These are phyloP conservation scores for Leptodermis oblonga DNA, from an alignment of 257 asterid species.

Conservation along the genomic window DNA sequence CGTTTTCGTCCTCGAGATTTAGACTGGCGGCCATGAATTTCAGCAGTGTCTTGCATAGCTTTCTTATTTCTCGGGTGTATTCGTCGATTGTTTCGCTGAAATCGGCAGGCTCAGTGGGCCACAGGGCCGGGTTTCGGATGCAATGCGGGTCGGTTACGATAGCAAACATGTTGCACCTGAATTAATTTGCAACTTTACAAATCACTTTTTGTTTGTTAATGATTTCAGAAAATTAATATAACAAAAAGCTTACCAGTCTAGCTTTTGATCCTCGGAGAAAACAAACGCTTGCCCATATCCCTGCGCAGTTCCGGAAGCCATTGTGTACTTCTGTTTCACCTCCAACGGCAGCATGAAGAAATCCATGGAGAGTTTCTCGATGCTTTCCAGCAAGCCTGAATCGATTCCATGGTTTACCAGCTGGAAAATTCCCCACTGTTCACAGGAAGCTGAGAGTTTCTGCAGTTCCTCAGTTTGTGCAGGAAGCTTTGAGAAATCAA, in stretches of 20 bases:
- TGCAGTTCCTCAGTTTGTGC: neutral
- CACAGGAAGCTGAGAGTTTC: neutral
- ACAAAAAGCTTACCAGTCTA: no score
- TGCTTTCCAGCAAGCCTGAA: neutral
- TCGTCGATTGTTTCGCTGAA: no score
- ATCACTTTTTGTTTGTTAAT: no score
- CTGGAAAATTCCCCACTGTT: neutral
- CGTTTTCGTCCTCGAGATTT: no score
- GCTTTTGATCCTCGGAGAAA: neutral
- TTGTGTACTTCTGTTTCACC: neutral
- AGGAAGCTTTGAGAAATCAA: neutral
- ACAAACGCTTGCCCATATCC: neutral
- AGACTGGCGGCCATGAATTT: no score
- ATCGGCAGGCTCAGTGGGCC: no score
- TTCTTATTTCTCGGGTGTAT: no score
- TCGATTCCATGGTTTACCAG: neutral
- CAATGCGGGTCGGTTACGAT: neutral
- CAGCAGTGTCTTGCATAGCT: no score
- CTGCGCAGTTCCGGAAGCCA: neutral
- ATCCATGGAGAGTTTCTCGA: neutral
- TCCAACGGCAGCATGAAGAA: neutral
- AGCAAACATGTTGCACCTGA: neutral
- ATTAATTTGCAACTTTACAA: no score
- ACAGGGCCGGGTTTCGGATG: no score
- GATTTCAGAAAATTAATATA: no score